These are phyloP conservation scores for Cryptococcus hybrid DNA, from an alignment of 1,284 basidiomycete genomes.

Conservation along the genomic window DNA sequence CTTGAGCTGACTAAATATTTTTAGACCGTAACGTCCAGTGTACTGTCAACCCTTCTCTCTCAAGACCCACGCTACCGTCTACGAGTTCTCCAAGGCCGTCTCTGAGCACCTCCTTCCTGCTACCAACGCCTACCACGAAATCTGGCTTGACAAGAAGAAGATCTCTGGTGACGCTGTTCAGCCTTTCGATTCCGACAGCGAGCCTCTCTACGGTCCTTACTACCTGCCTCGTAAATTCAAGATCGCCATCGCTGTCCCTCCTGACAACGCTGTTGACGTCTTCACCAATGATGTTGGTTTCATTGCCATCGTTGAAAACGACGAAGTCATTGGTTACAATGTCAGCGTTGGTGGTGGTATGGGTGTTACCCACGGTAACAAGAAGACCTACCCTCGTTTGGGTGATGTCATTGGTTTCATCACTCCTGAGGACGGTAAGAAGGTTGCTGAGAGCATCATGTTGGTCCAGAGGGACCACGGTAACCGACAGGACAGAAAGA, in stretches of 20 bases:
- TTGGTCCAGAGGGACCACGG: conserved; percentile 93
- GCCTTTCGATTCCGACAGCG: conserved; percentile 62
- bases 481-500: conserved; percentile 77
- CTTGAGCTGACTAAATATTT: not conserved
- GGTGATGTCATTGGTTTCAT: conserved; percentile 92
- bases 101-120: conserved; percentile 86
- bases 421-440: conserved; percentile 77
- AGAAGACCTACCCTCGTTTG: conserved; percentile 95
- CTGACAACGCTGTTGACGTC: conserved; percentile 94
- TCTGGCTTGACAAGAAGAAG: conserved; percentile 97
- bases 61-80: conserved; percentile 79
- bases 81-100: conserved; percentile 79
- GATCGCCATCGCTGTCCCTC: conserved; percentile 93
- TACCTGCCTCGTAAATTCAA: conserved; percentile 99
- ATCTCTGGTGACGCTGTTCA: conserved; percentile 86
- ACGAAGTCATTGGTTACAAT: conserved; percentile 81
- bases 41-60: conserved; percentile 85
- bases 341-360: conserved; percentile 92
- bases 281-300: conserved; percentile 96
- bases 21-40: conserved; percentile 77
- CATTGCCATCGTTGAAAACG: conserved; percentile 82
- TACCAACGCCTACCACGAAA: conserved; percentile 96
- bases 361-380: conserved; percentile 99
- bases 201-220: conserved; percentile 95
- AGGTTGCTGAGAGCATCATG: conserved; percentile 91